Evolutionary conservation across 176 grass and related monocot genomes (phyloP).

Genomic region (Rhynchospora breviuscula): DNA sequence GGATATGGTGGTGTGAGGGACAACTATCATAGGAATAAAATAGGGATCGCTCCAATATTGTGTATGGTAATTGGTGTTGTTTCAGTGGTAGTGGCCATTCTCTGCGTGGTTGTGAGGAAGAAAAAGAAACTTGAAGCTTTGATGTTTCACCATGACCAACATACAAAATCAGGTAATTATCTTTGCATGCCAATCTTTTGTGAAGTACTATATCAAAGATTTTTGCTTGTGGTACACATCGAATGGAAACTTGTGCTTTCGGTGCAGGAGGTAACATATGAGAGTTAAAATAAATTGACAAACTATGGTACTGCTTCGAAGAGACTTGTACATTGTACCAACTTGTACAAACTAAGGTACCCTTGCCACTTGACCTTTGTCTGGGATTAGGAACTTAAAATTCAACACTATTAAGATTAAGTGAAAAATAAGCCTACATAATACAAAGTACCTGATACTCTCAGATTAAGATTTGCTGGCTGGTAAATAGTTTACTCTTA

Average conservation of each 20-base stretch:
- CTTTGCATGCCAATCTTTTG: neutral
- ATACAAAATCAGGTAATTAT: neutral
- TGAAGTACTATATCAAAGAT: neutral
- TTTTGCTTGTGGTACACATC: neutral
- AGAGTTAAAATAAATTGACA: slow-evolving; percentile 16
- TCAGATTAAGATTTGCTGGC: neutral
- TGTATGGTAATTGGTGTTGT: slow-evolving; percentile 27
- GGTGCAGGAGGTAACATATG: slow-evolving; percentile 11
- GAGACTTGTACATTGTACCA: neutral
- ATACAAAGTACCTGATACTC: neutral
- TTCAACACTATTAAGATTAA: neutral
- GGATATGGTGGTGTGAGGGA: too few species aligned
- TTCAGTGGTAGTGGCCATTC: slow-evolving; percentile 23
- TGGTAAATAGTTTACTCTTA: neutral
- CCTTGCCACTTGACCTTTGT: neutral
- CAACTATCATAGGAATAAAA: slow-evolving; percentile 7
- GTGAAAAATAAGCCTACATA: neutral
- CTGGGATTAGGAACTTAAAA: neutral
- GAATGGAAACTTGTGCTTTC: slow-evolving; percentile 29
- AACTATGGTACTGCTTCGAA: slow-evolving; percentile 11
- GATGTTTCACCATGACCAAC: slow-evolving; percentile 30
- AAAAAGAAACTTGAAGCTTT: slow-evolving; percentile 29
- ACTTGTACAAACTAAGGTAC: neutral
- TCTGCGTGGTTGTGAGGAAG: slow-evolving; percentile 23
- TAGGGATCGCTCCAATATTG: slow-evolving; percentile 13